Evolutionary conservation across 1,284 basidiomycete species (phyloP).

Genomic region (Neolentinus lepideus): DNA sequence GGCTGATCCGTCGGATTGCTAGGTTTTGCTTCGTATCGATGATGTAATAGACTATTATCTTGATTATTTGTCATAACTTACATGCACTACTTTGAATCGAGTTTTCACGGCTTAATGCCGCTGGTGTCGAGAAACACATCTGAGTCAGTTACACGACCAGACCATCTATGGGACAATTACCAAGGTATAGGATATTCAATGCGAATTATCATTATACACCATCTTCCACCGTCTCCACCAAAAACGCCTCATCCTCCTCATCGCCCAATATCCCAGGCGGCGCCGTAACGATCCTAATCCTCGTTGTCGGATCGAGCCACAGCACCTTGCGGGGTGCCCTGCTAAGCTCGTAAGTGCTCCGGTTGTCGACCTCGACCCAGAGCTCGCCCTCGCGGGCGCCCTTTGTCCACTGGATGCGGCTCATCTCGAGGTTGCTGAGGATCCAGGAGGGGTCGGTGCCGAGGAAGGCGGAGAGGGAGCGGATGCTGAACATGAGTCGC

Average conservation of each 20-base stretch:
- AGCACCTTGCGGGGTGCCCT: not conserved
- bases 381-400: conserved; percentile 10
- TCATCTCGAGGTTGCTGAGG: conserved; percentile 11
- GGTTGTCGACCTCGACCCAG: conserved; percentile 7
- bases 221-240: not conserved
- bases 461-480: conserved; percentile 8
- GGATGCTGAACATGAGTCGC: conserved; percentile 3
- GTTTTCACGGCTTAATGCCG: no score
- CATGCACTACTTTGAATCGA: no score
- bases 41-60: no score
- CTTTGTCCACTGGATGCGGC: conserved; percentile 8
- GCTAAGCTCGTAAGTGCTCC: not conserved
- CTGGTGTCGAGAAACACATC: no score
- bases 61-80: no score
- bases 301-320: not conserved
- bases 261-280: not conserved
- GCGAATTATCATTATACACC: not conserved
- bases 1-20: no score
- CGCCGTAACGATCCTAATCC: not conserved
- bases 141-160: no score
- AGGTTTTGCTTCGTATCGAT: no score
- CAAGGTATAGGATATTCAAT: no score
- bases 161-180: no score
- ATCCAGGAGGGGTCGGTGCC: conserved; percentile 8
- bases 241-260: not conserved